A percentile compares a stretch with the other conserved stretches of the same genome.
phyloP scores from a whole-genome alignment of 345 rosid genomes.

The Camelina laxa region DNA sequence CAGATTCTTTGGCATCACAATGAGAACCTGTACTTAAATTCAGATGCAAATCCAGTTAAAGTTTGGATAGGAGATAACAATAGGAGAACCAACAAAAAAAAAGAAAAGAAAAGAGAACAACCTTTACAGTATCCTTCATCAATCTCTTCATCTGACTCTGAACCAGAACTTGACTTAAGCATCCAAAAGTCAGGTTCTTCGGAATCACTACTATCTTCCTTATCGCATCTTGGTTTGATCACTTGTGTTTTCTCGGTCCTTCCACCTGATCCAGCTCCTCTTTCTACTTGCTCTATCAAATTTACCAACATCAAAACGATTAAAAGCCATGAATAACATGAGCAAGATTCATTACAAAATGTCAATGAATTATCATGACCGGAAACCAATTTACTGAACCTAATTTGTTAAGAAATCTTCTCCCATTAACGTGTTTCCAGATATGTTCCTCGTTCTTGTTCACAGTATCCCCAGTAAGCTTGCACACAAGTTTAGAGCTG shows the following conservation, averaged over 20 bases:
- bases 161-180: slow-evolving; percentile 82
- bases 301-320: slow-evolving; percentile 23
- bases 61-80: background rate
- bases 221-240: slow-evolving; percentile 43
- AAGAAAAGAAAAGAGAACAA: slow-evolving; percentile 35
- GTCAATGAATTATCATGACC: background rate
- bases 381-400: slow-evolving; percentile 51
- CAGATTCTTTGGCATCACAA: slow-evolving; percentile 54
- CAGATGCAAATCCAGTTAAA: slow-evolving; percentile 13
- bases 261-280: slow-evolving; percentile 43
- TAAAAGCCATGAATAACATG: background rate
- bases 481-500: slow-evolving; percentile 86
- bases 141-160: slow-evolving; percentile 55
- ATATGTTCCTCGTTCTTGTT: slow-evolving; percentile 91
- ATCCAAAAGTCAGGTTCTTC: slow-evolving; percentile 82
- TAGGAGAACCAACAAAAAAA: background rate
- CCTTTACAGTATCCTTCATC: slow-evolving; percentile 58
- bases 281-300: slow-evolving; percentile 70
- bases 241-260: slow-evolving; percentile 32
- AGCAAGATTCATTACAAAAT: background rate
- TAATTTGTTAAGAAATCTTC: slow-evolving; percentile 77
- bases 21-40: slow-evolving; percentile 32
- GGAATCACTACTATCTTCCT: slow-evolving; percentile 53
- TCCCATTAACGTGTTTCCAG: slow-evolving; percentile 91
- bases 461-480: slow-evolving; percentile 82